Evolutionary conservation across 2,329 filamentous ascomycete species (phyloP), one percentile per base, ranked within the genome.

Genomic region (Claviceps paspali): DNA sequence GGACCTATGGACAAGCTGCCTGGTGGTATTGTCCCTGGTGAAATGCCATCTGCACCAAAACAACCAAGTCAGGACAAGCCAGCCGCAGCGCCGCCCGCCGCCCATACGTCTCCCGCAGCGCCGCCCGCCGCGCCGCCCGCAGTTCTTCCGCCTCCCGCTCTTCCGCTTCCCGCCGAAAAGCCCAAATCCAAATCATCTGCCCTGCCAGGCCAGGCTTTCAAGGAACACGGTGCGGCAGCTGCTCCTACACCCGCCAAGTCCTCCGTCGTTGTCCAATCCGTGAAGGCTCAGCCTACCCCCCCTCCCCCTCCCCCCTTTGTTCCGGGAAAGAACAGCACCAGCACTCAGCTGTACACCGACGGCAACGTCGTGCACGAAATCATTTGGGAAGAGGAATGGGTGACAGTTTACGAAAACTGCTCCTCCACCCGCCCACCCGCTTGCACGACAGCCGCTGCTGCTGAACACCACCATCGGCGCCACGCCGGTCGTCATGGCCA

Each of bases 1-100:
- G 70, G 73, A 8, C 63, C 70, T 6, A 57, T 73, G 38, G 53
- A 63, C 10, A 62, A 65, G 30, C 69, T 93, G 15, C 84, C 85
- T 5, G 83, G 85, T 30, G 67, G 71, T 41, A 57, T 75, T 15
- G 42, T 53, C 19, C 50, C 49, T 21, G 43, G 45, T 11, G 43
- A 38, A 14, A 38, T 27, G 28, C 14, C 12, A 18, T n/a, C n/a
- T n/a, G n/a, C n/a, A n/a, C n/a, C n/a, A n/a, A n/a, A n/a, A n/a
- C n/a, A n/a, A n/a, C n/a, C n/a, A n/a, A n/a, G n/a, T n/a, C n/a
- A n/a, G n/a, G n/a, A n/a, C n/a, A n/a, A n/a, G n/a, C n/a, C n/a
- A n/a, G n/a, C n/a, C n/a, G n/a, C n/a, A n/a, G n/a, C n/a, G n/a
- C n/a, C n/a, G n/a, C n/a, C n/a, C n/a, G n/a, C 21, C 21, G 21